These are phyloP conservation scores for Apiotrichum brassicae DNA, from an alignment of 1,284 basidiomycete genomes.

Conservation along the genomic window DNA sequence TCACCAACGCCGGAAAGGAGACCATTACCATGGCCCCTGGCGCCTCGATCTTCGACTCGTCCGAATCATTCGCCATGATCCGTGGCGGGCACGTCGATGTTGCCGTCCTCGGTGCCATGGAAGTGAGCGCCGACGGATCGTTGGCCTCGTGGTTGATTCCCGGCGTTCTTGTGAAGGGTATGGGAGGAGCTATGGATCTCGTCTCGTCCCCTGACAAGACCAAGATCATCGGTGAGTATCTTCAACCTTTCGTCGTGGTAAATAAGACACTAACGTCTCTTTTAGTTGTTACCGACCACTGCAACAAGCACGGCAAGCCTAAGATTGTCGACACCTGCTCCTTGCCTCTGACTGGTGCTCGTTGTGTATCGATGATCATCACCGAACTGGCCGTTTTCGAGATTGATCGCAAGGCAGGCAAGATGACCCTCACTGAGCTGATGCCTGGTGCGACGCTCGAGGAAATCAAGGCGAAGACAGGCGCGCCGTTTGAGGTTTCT, in stretches of 20 bases:
- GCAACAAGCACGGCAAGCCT: constrained; percentile 80
- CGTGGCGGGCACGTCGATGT: constrained; percentile 89
- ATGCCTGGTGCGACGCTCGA: constrained; percentile 70
- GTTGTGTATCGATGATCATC: constrained; percentile 78
- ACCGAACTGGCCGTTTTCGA: constrained; percentile 82
- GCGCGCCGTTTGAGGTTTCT: constrained; percentile 43
- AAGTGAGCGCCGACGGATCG: constrained; percentile 82
- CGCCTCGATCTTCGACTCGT: constrained; percentile 81
- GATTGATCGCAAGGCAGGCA: constrained; percentile 67
- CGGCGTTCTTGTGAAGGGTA: constrained; percentile 79
- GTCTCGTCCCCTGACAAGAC: constrained; percentile 48
- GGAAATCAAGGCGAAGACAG: constrained; percentile 76
- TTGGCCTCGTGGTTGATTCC: constrained; percentile 97
- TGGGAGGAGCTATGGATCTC: constrained; percentile 79
- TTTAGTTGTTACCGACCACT: constrained; percentile 48
- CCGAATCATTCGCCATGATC: constrained; percentile 90
- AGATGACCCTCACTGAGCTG: constrained; percentile 68
- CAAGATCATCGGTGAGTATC: constrained; percentile 57
- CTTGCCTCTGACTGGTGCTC: constrained; percentile 77
- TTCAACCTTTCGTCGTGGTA: no score
- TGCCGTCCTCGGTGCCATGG: constrained; percentile 72
- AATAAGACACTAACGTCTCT: no score
- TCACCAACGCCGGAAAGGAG: constrained; percentile 91
- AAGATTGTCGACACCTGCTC: constrained; percentile 78
- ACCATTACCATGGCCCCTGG: constrained; percentile 82